Base-by-base conservation (phyloP, 805 yeast species). In the Candida sonorensis region DNA sequence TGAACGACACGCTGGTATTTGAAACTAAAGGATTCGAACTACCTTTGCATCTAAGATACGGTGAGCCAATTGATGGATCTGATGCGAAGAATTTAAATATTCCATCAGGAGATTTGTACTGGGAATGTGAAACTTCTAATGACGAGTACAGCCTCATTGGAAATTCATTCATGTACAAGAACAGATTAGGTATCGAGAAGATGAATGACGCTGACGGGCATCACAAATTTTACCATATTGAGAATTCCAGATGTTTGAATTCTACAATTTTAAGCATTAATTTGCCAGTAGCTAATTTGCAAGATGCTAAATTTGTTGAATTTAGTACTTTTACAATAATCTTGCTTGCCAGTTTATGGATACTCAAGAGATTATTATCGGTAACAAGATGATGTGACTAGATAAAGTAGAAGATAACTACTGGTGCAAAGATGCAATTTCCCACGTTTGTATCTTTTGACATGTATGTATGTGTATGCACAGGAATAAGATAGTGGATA, bases 31-130 rank as follows among this genome's bases (percentile, higher is more conserved):
- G 42, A 9, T 49, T 57, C 31, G 50, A 50, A 25, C n/a, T 57
- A 10, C 61, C 61, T 2, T 32, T 57, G 30, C 62, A 57, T 44
- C 30, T 51, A 23, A 37, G 62, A 18, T 57, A 57, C 25, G 52
- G 49, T 1, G 37, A 34, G 14, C 62, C 62, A 3, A 17, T 15
- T 9, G 10, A 11, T 1, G 23, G 31, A 3, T 46, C 45, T 3
- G 34, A 22, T 3, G 18, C 18, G 12, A 23, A 23, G n/a, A 23
- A 21, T 11, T 13, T 18, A 4, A 27, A 41, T 7, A 17, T 46
- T 8, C 51, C 58, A 2, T 36, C 32, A 14, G 53, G 48, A 0
- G 34, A 44, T 15, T 24, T 55, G 7, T 56, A 48, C 33, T 56
- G 57, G 57, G 37, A 40, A 24, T 55, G 61, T 34, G 34, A 30